Conservation (phyloP, 371 early-diverging fungal species). For the Conidiobolus coronatus region DNA sequence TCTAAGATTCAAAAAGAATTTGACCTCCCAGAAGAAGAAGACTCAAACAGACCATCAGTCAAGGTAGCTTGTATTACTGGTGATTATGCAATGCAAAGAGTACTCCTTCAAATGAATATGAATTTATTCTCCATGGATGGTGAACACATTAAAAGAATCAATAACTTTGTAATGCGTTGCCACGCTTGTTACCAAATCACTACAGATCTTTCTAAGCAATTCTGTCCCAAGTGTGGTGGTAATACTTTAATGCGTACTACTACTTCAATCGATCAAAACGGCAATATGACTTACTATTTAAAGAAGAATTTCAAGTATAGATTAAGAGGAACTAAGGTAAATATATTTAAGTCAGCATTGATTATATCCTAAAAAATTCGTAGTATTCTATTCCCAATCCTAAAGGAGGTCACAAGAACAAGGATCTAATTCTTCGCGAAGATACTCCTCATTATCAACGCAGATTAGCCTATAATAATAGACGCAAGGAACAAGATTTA, state of each 20-base stretch:
- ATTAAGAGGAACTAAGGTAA: slow-evolving; percentile 63
- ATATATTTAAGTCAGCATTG: no score
- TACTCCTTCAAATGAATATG: slow-evolving; percentile 78
- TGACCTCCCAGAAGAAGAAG: slow-evolving; percentile 16
- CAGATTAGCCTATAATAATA: slow-evolving; percentile 5
- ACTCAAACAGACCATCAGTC: slow-evolving; percentile 15
- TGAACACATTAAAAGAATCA: slow-evolving; percentile 42
- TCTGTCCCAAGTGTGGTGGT: slow-evolving; percentile 86
- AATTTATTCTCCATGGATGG: slow-evolving; percentile 70
- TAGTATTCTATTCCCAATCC: slow-evolving; percentile 65
- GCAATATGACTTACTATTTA: slow-evolving; percentile 53
- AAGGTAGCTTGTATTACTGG: slow-evolving; percentile 75
- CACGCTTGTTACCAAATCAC: slow-evolving; percentile 82
- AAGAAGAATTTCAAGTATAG: slow-evolving; percentile 81
- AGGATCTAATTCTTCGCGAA: slow-evolving; percentile 69
- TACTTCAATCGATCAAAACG: slow-evolving; percentile 52
- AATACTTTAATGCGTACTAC: slow-evolving; percentile 68
- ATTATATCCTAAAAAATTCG: neutral
- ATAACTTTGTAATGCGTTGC: slow-evolving; percentile 80
- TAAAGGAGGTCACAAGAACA: slow-evolving; percentile 50
- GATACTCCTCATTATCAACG: slow-evolving; percentile 69
- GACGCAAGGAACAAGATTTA: slow-evolving; percentile 31
- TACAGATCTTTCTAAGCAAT: slow-evolving; percentile 65
- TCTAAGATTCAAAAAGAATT: slow-evolving; percentile 29
- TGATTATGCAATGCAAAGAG: slow-evolving; percentile 96